Conservation (phyloP, 73 alveolate species). For the Tetrahymena borealis region DNA sequence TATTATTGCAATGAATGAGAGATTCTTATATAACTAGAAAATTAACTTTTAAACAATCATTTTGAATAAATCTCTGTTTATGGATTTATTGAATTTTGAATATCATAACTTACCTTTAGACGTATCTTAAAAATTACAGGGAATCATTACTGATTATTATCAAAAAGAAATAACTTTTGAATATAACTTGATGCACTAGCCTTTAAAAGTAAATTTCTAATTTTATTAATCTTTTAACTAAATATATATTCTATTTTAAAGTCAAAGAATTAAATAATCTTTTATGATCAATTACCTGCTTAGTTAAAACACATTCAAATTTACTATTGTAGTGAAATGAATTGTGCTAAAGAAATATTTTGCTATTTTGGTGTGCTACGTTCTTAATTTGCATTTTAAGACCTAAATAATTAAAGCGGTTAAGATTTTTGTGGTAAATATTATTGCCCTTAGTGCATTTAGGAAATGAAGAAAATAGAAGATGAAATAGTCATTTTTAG, state of each 20-base stretch:
- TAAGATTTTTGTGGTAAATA: neutral
- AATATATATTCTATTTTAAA: neutral
- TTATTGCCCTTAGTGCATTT: neutral
- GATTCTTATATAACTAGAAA: constrained; percentile 43
- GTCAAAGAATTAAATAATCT: neutral
- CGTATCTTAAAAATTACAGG: neutral
- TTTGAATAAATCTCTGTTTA: neutral
- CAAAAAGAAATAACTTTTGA: neutral
- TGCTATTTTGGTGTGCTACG: neutral
- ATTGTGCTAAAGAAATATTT: neutral
- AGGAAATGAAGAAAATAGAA: neutral
- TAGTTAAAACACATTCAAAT: neutral
- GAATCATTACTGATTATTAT: neutral
- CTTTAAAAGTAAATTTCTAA: neutral
- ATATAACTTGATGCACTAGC: neutral
- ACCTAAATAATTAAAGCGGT: neutral
- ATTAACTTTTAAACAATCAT: constrained; percentile 41
- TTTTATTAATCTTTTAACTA: neutral
- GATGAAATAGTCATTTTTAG: neutral
- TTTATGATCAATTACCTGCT: neutral
- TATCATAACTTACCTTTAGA: neutral
- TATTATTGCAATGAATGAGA: constrained; percentile 37
- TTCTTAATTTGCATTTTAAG: neutral
- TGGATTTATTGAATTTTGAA: neutral
- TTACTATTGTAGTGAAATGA: neutral